phyloP scores from a whole-genome alignment of 345 rosid genomes.

The Gossypium longicalyx region DNA sequence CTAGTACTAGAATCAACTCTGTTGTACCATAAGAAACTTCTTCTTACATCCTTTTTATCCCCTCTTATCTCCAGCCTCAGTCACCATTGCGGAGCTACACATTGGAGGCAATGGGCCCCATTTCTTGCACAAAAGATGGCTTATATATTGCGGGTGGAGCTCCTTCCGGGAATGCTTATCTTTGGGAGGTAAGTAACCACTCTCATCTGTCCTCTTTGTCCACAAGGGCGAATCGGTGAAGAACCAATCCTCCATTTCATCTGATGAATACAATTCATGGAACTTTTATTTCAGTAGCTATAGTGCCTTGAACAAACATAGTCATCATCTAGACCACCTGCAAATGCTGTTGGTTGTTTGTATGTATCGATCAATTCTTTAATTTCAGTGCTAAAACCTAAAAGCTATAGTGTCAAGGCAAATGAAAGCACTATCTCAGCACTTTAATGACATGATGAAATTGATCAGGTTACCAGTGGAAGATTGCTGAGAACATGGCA shows the following conservation, averaged over 20 bases:
- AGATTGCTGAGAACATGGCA: slow-evolving; percentile 43
- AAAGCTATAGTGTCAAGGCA: neutral
- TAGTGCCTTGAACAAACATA: neutral
- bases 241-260: neutral
- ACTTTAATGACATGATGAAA: neutral
- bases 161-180: slow-evolving; percentile 45
- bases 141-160: slow-evolving; percentile 47
- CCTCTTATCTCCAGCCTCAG: slow-evolving; percentile 30
- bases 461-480: slow-evolving; percentile 39
- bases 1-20: neutral
- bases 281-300: neutral
- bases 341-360: neutral
- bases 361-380: neutral
- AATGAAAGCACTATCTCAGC: neutral
- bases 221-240: neutral
- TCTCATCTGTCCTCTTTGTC: neutral
- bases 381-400: neutral
- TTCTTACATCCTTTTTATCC: neutral
- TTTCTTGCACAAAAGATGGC: slow-evolving; percentile 42
- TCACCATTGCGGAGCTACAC: slow-evolving; percentile 43
- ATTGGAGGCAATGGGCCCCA: slow-evolving; percentile 47
- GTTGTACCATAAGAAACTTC: neutral
- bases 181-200: slow-evolving; percentile 44
- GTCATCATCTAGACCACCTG: neutral
- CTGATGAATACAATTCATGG: neutral